Evolutionary conservation across 208 protist genomes (phyloP).

Genomic region (Strigomonas oncopelti): DNA sequence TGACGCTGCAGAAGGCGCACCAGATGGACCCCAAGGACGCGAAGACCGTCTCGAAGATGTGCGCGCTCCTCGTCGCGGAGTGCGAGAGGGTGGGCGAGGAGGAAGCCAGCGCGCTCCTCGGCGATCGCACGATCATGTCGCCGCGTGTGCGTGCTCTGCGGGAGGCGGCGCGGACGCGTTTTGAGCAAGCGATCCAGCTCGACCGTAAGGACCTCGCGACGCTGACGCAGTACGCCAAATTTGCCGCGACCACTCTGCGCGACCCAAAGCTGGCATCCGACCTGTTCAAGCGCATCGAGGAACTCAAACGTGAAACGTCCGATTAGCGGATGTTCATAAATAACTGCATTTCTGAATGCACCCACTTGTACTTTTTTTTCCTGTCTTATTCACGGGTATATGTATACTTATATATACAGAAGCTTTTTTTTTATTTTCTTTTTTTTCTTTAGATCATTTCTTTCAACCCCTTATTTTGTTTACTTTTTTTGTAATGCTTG

Average conservation of each 20-base stretch:
- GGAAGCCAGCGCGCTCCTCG: neutral
- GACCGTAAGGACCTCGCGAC: neutral
- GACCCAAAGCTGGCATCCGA: neutral
- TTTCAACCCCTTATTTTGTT: neutral
- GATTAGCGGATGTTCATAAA: too few relatives aligned
- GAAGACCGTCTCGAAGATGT: neutral
- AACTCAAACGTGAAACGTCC: neutral
- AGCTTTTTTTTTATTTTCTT: constrained; percentile 4
- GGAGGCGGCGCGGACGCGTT: neutral
- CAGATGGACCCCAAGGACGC: neutral
- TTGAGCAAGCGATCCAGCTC: neutral
- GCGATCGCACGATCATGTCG: neutral
- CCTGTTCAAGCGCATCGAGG: neutral
- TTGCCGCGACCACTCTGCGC: neutral
- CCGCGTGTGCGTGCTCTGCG: neutral
- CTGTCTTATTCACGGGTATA: too few relatives aligned
- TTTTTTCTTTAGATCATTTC: neutral
- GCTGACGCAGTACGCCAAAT: neutral
- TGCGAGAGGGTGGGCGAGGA: constrained; percentile 1
- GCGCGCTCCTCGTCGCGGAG: neutral
- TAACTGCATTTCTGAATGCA: too few relatives aligned
- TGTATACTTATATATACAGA: too few relatives aligned
- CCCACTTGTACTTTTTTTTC: too few relatives aligned
- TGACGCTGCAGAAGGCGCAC: neutral
- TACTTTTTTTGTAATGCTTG: constrained; percentile 6